Conservation (phyloP, 331 rosid species). For the Quercus lobata region DNA sequence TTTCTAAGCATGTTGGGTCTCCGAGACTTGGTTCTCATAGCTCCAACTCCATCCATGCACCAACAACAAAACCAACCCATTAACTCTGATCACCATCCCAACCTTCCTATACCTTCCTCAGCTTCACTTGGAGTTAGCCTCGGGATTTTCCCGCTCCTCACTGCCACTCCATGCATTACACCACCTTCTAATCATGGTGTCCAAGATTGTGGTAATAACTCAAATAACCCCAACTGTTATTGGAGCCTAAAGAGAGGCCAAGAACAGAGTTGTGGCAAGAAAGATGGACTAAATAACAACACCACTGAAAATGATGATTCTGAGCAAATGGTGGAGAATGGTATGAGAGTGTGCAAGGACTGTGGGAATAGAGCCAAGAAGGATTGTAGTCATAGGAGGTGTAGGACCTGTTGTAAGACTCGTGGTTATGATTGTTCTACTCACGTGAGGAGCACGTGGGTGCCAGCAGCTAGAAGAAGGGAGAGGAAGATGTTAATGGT, state of each 20-base stretch:
- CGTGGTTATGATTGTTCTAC: slow-evolving; percentile 64
- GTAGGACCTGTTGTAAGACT: slow-evolving; percentile 86
- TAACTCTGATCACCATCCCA: slow-evolving; percentile 48
- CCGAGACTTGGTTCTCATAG: slow-evolving; percentile 66
- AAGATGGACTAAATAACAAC: slow-evolving; percentile 13
- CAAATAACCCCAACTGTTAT: slow-evolving; percentile 15
- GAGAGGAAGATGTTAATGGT: slow-evolving; percentile 30
- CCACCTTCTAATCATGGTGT: slow-evolving; percentile 24
- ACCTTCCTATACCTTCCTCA: slow-evolving; percentile 42
- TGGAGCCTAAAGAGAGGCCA: slow-evolving; percentile 56
- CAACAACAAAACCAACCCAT: slow-evolving; percentile 47
- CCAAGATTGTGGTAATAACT: slow-evolving; percentile 11
- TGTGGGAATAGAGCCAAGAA: slow-evolving; percentile 84
- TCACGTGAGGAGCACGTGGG: slow-evolving; percentile 89
- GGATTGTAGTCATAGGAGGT: slow-evolving; percentile 55
- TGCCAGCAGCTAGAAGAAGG: slow-evolving; percentile 62
- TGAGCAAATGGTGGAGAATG: slow-evolving; percentile 13
- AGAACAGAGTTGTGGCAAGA: slow-evolving; percentile 28
- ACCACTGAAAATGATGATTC: background rate
- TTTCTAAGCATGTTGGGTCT: slow-evolving; percentile 67
- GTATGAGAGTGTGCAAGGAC: slow-evolving; percentile 52
- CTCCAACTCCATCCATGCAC: slow-evolving; percentile 48
- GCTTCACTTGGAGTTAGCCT: slow-evolving; percentile 79
- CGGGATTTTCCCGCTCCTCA: slow-evolving; percentile 73
- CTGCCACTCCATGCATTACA: slow-evolving; percentile 55